Percentiles rank a stretch among this genome's conserved stretches.
phyloP scores from a whole-genome alignment of 768 basidiomycete genomes.

The Cubamyces lactineus region DNA sequence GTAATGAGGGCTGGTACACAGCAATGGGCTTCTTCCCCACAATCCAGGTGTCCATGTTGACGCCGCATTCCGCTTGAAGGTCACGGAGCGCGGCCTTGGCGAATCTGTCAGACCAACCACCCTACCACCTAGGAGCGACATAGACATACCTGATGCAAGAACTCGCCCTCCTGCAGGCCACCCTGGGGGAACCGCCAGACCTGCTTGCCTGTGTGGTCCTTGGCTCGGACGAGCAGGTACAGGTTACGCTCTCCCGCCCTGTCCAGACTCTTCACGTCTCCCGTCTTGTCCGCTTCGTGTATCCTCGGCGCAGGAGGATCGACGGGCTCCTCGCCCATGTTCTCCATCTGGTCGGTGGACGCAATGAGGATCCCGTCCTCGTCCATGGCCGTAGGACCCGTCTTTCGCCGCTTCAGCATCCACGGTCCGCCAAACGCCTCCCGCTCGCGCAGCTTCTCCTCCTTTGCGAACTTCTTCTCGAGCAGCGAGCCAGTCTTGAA shows the following conservation, averaged over 20 bases:
- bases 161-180: constrained; percentile 59
- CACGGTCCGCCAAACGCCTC: constrained; percentile 66
- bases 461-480: constrained; percentile 76
- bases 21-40: constrained; percentile 91
- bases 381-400: not conserved
- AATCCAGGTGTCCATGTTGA: constrained; percentile 90
- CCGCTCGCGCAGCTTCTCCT: constrained; percentile 73
- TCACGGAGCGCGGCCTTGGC: constrained; percentile 73
- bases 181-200: constrained; percentile 86
- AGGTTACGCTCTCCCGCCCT: constrained; percentile 83
- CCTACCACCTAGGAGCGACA: not conserved
- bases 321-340: constrained; percentile 65
- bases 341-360: constrained; percentile 33
- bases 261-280: constrained; percentile 77
- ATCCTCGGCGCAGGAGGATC: constrained; percentile 45
- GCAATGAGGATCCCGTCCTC: constrained; percentile 16
- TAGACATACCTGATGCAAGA: constrained; percentile 72
- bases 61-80: constrained; percentile 72
- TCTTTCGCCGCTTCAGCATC: constrained; percentile 45
- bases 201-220: constrained; percentile 46
- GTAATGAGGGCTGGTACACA: constrained; percentile 58
- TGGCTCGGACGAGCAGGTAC: constrained; percentile 76
- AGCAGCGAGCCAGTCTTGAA: constrained; percentile 90
- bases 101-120: constrained; percentile 13
- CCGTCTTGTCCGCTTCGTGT: constrained; percentile 59